These are phyloP conservation scores for Breynia disticha DNA, from an alignment of 441 rosid genomes.

Conservation along the genomic window DNA sequence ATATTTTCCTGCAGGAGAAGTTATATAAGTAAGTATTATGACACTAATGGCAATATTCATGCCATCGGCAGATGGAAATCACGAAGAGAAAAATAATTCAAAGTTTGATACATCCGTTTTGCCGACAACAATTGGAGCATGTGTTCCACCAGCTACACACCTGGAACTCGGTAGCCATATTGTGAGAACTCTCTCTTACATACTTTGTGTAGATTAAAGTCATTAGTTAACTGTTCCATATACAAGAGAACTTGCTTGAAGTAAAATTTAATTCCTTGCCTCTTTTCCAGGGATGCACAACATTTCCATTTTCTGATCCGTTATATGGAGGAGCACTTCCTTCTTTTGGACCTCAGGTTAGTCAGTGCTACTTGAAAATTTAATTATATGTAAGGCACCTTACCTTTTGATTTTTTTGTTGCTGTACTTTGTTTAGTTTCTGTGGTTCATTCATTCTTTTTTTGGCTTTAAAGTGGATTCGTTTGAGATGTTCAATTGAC, in stretches of 20 bases:
- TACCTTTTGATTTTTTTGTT: background rate
- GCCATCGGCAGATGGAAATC: slow-evolving; percentile 20
- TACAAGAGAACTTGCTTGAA: background rate
- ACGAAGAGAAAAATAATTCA: slow-evolving; percentile 19
- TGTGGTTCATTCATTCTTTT: background rate
- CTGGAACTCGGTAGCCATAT: slow-evolving; percentile 23
- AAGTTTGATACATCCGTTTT: slow-evolving; percentile 16
- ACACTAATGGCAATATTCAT: slow-evolving; percentile 9
- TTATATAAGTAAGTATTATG: background rate
- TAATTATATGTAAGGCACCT: background rate
- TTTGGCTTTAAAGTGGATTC: too few relatives aligned
- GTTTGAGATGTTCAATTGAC: background rate
- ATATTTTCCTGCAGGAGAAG: slow-evolving; percentile 1
- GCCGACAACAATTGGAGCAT: slow-evolving; percentile 19
- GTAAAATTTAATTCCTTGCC: background rate
- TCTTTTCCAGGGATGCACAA: slow-evolving; percentile 17
- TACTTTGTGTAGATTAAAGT: background rate
- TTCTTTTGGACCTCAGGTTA: slow-evolving; percentile 27
- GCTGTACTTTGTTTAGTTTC: background rate
- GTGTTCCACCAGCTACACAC: slow-evolving; percentile 19
- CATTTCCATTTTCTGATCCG: slow-evolving; percentile 21
- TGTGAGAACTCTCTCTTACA: slow-evolving; percentile 19
- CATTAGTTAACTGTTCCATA: background rate
- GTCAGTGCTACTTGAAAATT: slow-evolving; percentile 16
- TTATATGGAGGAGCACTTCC: slow-evolving; percentile 18